Base-by-base conservation (phyloP, 1,139 yeast species). In the Saccharomyces hybrid region DNA sequence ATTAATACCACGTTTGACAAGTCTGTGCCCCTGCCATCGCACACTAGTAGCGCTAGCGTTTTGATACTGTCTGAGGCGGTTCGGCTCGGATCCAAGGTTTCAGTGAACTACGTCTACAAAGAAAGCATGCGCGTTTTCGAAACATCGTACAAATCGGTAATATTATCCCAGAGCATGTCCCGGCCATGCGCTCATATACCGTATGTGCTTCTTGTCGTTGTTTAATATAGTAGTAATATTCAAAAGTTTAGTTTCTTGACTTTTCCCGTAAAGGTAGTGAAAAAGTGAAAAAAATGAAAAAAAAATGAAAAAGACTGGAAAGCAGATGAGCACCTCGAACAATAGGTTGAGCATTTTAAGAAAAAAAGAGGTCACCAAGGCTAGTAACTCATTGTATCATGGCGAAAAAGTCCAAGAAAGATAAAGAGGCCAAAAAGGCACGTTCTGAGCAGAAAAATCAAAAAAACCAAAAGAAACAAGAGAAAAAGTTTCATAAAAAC, bases 381-480 rank as follows among this genome's bases (percentile, higher is more conserved):
- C 34, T 29, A 29, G 34, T 29, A 29, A 29, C 34, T 29, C 34
- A 29, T 29, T 11, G 14, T 41, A 48, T 34, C 29, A n/a, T 88
- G 96, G 96, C 90, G 11, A 90, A 88, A 73, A 90, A 89, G 73
- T 86, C 75, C 61, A 84, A 88, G 73, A 88, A 88, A 71, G 83
- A 88, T 58, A 89, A 89, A 71, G 97, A 88, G 51, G 89, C 96
- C 63, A 89, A 90, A 72, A 90, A 90, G 79, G 95, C 95, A 31
- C 81, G 96, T 51, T 75, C 86, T 44, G 96, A 93, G 29, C 91
- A 83, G 61, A 93, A 93, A 75, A 83, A 81, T 58, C 85, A 86
- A 72, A 91, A 91, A 70, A 86, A 80, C 55, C 78, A 76, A 53
- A 73, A 81, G 53, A 93, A 93, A 68, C 84, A 95, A 4, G 95